Conservation (phyloP, 2,329 filamentous ascomycete species). For the Xylaria polymorpha region DNA sequence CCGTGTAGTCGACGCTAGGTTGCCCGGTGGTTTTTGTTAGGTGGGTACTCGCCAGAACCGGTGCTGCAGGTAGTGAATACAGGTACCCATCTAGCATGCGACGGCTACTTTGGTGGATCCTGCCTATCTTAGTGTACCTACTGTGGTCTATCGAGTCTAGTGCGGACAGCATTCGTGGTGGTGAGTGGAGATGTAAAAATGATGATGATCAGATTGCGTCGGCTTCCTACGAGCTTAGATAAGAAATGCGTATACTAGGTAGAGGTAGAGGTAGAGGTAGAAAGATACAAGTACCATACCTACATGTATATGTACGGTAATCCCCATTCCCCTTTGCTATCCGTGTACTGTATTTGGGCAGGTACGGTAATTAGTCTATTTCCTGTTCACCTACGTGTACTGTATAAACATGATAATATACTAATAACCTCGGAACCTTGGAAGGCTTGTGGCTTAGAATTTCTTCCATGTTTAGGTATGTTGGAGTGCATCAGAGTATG, state of each 20-base stretch:
- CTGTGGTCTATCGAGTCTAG: conserved; percentile 4
- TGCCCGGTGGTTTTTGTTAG: not conserved
- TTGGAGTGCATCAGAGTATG: not conserved
- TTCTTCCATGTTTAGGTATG: not conserved
- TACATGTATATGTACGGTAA: no score
- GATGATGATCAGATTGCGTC: conserved; percentile 13
- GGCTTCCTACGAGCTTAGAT: conserved; percentile 2
- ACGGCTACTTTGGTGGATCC: not conserved
- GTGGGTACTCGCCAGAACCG: not conserved
- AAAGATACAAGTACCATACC: no score
- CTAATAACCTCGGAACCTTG: no score
- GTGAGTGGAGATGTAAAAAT: conserved; percentile 2
- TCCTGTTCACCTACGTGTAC: no score
- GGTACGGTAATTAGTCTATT: no score
- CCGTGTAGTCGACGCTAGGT: conserved; percentile 4
- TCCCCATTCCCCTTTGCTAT: not conserved
- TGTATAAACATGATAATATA: no score
- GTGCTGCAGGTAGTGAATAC: not conserved
- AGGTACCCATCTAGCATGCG: conserved; percentile 9
- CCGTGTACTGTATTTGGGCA: no score
- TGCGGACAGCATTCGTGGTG: conserved; percentile 7
- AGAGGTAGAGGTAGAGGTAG: no score
- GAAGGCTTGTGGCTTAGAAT: not conserved
- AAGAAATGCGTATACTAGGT: no score
- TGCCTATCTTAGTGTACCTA: conserved; percentile 7